Evolutionary conservation across 192 early-diverging fungal species (phyloP).

Genomic region (Powellomyces hirtus): DNA sequence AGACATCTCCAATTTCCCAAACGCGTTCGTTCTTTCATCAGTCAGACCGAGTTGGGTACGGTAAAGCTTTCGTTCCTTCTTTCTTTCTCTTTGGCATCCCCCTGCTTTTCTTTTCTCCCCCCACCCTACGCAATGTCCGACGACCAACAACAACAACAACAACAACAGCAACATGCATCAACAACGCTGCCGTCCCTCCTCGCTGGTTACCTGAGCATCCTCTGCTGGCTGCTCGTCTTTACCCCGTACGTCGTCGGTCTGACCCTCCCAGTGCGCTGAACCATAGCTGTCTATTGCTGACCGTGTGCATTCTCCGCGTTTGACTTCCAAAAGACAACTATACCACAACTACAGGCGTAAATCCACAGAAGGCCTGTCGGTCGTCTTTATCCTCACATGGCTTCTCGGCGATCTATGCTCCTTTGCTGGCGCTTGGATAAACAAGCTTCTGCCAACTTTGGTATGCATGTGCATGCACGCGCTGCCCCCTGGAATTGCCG

Average conservation of each 20-base stretch:
- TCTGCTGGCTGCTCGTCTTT: constrained; percentile 80
- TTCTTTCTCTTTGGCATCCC: background rate
- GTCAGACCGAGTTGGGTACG: no score
- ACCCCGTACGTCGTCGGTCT: constrained; percentile 58
- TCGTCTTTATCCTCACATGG: constrained; percentile 74
- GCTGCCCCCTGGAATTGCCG: background rate
- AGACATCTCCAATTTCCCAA: no score
- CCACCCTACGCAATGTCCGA: background rate
- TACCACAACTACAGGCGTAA: constrained; percentile 74
- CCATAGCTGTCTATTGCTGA: background rate
- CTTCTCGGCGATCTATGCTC: constrained; percentile 75
- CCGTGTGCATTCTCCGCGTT: background rate
- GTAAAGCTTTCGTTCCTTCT: background rate
- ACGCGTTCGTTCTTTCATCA: no score
- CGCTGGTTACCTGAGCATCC: background rate
- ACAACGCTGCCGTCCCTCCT: background rate
- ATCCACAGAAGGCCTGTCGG: constrained; percentile 72
- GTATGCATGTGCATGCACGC: constrained; percentile 31
- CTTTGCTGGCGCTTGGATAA: constrained; percentile 68
- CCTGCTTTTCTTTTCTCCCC: background rate
- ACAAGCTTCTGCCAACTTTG: constrained; percentile 69
- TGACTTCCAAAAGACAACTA: constrained; percentile 55
- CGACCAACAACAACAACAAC: background rate
- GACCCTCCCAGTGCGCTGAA: background rate
- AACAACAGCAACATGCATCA: background rate